Base-by-base conservation (phyloP, 2,329 filamentous ascomycete species). In the Trichoderma sp. region DNA sequence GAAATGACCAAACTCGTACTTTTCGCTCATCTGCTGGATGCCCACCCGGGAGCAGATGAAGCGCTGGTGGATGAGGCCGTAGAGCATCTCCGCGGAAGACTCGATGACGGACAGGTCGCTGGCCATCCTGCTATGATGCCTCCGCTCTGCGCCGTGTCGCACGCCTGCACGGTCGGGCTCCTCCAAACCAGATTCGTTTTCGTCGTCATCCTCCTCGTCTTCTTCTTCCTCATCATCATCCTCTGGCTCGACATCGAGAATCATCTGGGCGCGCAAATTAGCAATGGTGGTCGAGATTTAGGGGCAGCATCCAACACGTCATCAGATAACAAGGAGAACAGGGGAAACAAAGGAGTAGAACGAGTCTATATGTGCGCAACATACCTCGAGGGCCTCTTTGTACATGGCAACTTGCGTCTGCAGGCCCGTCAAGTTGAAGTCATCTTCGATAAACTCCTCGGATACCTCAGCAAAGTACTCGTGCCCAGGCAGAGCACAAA, bases 381-480 rank as follows among this genome's bases (percentile, higher is more conserved):
- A 15, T 53, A 91, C 89, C 86, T 99, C 96, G 74, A 99, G 85
- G 13, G 96, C 96, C 84, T 99, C 96, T 83, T 98, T 99, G 83
- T 99, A 99, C 93, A 98, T 97, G 74, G 94, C 92, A 67, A 99
- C 96, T 84, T 98, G 95, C 73, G 91, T 93, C 82, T 97, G 94
- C 78, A 99, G 86, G 64, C 96, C 96, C 1, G 96, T 99, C 75
- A 99, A 87, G 83, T 99, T 99, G 87, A 99, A 99, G 82, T 99
- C 96, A 90, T 99, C 96, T 82, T 99, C 96, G 80, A 99, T 98
- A 78, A 99, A 99, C 79, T 99, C 96, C 84, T 99, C 96, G 59
- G 94, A 96, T 65, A 99, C 95, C 85, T 99, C 96, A 74, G 96
- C 96, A 82, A 99, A 99, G 85, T 98, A 99, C 83, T 99, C 96